Conservation (phyloP, 345 rosid species). For the Camelina neglecta region DNA sequence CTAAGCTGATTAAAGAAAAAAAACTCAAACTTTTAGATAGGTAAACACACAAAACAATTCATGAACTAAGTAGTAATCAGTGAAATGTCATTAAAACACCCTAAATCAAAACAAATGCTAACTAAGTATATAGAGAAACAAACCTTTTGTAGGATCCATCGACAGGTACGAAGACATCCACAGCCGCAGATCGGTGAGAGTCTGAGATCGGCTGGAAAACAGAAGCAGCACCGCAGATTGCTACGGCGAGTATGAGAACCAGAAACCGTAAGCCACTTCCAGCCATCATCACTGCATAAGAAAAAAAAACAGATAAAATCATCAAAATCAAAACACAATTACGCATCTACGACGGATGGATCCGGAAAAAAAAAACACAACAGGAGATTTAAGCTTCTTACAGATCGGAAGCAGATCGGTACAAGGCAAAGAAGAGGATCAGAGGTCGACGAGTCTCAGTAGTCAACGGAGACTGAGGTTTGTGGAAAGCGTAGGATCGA, state of each 20-base stretch:
- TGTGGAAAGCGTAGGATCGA: conserved; percentile 34
- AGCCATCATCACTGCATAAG: conserved; percentile 64
- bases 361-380: background rate
- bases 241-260: conserved; percentile 47
- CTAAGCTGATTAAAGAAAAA: conserved; percentile 54
- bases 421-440: background rate
- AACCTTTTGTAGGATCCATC: conserved; percentile 82
- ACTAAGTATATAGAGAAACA: background rate
- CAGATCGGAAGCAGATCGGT: conserved; percentile 34
- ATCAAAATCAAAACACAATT: conserved; percentile 15
- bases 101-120: background rate
- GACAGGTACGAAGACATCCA: conserved; percentile 61
- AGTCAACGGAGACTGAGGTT: conserved; percentile 47
- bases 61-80: conserved; percentile 14
- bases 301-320: background rate
- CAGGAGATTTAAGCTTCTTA: background rate
- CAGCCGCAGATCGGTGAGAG: conserved; percentile 92
- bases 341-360: conserved; percentile 26
- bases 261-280: conserved; percentile 51
- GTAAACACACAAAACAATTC: background rate
- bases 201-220: conserved; percentile 80
- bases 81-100: background rate
- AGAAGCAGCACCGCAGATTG: conserved; percentile 64
- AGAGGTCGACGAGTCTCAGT: conserved; percentile 39
- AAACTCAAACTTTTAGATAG: background rate